Conservation (phyloP, 2,329 filamentous ascomycete species). For the Biscogniauxia mediterranea region DNA sequence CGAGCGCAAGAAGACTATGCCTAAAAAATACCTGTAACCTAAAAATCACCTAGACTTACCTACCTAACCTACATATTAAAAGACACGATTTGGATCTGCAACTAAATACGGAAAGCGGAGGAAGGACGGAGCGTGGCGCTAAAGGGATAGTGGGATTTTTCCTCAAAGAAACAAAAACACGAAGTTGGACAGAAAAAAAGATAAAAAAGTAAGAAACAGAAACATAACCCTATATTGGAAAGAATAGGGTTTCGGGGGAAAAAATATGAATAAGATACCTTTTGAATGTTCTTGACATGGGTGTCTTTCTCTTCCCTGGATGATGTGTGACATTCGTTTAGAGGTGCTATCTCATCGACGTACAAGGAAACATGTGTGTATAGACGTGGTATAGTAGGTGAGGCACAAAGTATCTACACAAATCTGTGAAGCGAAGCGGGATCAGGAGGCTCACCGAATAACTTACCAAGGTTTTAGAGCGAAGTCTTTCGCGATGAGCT, state of each 20-base stretch:
- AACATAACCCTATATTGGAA: background rate
- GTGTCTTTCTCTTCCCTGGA: background rate
- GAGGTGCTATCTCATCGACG: too few relatives aligned
- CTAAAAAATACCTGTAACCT: slow-evolving; percentile 85
- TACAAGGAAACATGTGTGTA: too few relatives aligned
- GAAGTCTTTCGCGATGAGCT: too few relatives aligned
- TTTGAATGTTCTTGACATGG: background rate
- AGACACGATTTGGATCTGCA: too few relatives aligned
- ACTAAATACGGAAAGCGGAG: background rate
- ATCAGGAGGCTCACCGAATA: too few relatives aligned
- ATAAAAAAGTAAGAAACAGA: background rate
- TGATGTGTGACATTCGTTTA: too few relatives aligned
- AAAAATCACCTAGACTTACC: background rate
- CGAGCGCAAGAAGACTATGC: slow-evolving; percentile 73
- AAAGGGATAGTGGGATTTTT: background rate
- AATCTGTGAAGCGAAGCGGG: too few relatives aligned
- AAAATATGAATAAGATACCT: slow-evolving; percentile 1
- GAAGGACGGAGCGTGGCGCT: background rate
- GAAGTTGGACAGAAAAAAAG: background rate
- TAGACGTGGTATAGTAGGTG: too few relatives aligned
- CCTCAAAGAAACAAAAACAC: too few relatives aligned
- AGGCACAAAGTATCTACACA: too few relatives aligned
- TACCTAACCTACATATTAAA: too few relatives aligned
- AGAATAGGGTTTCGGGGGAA: background rate
- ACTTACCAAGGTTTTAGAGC: too few relatives aligned